Evolutionary conservation across 495 filamentous ascomycete genomes (phyloP).

Genomic region (Hypoxylon intermedium): DNA sequence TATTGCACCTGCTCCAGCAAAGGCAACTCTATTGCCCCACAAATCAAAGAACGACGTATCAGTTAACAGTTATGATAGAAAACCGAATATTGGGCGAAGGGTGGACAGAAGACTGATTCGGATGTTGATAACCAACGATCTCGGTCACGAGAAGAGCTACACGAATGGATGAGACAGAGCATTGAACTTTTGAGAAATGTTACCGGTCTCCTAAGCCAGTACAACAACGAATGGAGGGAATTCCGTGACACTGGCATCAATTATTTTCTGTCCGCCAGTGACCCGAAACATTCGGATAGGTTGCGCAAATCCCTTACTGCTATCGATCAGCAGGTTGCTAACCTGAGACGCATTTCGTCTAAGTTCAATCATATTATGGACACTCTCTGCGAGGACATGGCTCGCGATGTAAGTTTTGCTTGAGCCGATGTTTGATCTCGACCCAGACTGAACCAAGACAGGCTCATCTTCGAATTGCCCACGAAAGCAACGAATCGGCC

Average conservation of each 20-base stretch:
- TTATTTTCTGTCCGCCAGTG: background rate
- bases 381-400: background rate
- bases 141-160: background rate
- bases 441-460: background rate
- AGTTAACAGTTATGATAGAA: background rate
- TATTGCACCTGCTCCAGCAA: too few relatives aligned
- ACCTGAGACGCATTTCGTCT: background rate
- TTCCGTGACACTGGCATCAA: constrained; percentile 5
- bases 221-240: constrained; percentile 1
- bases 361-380: background rate
- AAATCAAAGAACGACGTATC: background rate
- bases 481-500: constrained; percentile 12
- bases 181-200: constrained; percentile 2
- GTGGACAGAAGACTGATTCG: background rate
- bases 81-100: background rate
- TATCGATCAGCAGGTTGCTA: background rate
- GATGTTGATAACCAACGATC: constrained; percentile 1
- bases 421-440: background rate
- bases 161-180: constrained; percentile 12
- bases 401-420: background rate
- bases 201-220: background rate
- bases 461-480: constrained; percentile 7
- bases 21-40: background rate
- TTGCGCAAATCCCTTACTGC: background rate
- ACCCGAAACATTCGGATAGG: background rate